Evolutionary conservation across 768 basidiomycete species (phyloP), one percentile per base, ranked within the genome.

Genomic region (Russula ochroleuca): DNA sequence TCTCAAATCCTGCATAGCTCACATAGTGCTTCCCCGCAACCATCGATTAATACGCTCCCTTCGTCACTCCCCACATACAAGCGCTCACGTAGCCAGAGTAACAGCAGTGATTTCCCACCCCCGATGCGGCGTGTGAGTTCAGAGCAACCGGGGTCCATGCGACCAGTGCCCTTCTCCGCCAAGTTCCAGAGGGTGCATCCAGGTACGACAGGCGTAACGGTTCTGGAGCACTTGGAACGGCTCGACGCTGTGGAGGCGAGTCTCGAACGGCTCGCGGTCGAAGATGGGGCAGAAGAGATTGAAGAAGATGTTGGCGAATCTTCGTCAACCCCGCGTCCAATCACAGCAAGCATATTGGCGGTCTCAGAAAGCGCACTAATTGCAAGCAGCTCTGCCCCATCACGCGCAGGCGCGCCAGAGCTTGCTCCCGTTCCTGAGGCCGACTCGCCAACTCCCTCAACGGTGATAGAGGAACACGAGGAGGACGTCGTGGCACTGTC

Each of bases 151-250:
- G 88, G 87, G 53, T 78, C 80, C 28, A 80, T 84, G 21, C 82
- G 92, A 38, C 91, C 92, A 0, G 87, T 93, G 15, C 88, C 90
- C 4, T 91, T 93, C 72, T 85, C 86, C 14, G 82, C 86, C n/a
- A 92, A 92, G 75, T 89, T 90, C 74, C 84, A 88, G 70, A 83
- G 85, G 53, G 86, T 92, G 38, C 88, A 91, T 70, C 90, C 90
- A 51, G 90, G 88, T 41, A 92, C 90, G 33, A 93, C 90, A 0
- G 92, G 92, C 13, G 91, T 94, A 28, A 87, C 85, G 11, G 86
- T 94, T 53, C 79, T 94, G 41, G 89, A 91, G 70, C 91, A 93
- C 68, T 79, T 94, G 67, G 92, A 94, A 71, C 84, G 89, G 51
- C 75, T 94, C 51, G 92, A 94, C 71, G 87, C 84, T 17, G 89